A percentile compares a stretch with the other conserved stretches of the same genome.
Conservation (phyloP, 192 early-diverging fungal species). For the Helicostylum pulchrum region DNA sequence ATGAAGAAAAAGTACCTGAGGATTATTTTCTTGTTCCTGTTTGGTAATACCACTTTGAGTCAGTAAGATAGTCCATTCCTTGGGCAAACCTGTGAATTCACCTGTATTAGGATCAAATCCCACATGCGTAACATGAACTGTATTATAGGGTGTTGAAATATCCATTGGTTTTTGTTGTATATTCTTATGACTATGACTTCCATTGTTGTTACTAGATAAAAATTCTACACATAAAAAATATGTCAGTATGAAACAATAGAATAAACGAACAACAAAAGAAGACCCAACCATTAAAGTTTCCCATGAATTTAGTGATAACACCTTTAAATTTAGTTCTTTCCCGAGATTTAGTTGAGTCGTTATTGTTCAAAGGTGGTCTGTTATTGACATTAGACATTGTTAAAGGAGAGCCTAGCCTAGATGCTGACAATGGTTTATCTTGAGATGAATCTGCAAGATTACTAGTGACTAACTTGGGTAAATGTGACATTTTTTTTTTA, state of each 20-base stretch:
- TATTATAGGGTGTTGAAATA: constrained; percentile 94
- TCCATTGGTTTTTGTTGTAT: constrained; percentile 53
- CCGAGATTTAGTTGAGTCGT: not conserved
- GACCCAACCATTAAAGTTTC: constrained; percentile 35
- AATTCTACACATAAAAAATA: constrained; percentile 6
- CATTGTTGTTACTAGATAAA: constrained; percentile 9
- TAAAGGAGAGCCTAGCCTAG: not conserved
- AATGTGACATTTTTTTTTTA: constrained; percentile 1
- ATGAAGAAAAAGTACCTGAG: constrained; percentile 58
- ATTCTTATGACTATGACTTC: not conserved
- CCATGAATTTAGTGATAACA: constrained; percentile 46
- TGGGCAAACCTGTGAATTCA: constrained; percentile 91
- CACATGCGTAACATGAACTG: constrained; percentile 95
- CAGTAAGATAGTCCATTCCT: constrained; percentile 88
- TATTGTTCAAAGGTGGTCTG: not conserved
- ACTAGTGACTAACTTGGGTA: constrained; percentile 12
- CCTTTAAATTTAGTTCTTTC: constrained; percentile 39
- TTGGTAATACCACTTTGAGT: constrained; percentile 91
- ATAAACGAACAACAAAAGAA: not conserved
- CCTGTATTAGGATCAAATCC: constrained; percentile 95
- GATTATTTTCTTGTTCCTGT: constrained; percentile 88
- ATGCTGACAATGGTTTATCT: not conserved
- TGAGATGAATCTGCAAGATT: constrained; percentile 7
- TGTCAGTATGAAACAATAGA: not conserved
- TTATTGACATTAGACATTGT: constrained; percentile 1